Base-by-base conservation (phyloP, 2,329 filamentous ascomycete species). In the Penicillium sp. region DNA sequence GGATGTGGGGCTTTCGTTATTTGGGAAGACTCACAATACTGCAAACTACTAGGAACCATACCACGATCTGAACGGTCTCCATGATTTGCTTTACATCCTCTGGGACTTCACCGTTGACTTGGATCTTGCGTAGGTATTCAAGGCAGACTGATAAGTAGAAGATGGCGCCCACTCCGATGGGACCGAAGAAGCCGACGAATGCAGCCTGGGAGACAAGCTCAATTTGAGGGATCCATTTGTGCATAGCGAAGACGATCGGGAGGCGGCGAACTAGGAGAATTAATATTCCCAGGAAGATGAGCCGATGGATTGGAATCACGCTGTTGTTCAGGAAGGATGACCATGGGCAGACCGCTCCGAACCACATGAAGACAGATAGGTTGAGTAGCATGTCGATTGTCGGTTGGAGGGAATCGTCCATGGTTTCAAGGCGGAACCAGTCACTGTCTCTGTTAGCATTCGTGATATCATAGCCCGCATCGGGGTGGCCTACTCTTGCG, bases 351-450 rank as follows among this genome's bases (percentile, higher is more conserved):
- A 92, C 84, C 0, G 90, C 90, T 4, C 91, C 91, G 65, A 89
- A 93, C 91, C 91, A 97, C 73, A 96, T 84, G 71, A 97, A 97
- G 37, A 97, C 83, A 17, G 87, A 80, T 4, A 95, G 84, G 69
- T 97, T 97, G 55, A 97, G 86, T 2, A 97, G 80, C 91, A 96
- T 96, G 71, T 97, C 91, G 43, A 97, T 89, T 0, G 91, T 96
- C 0, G 91, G 91, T 69, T 97, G 91, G n/a, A 97, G 82, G 2
- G 89, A 92, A 71, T 97, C 93, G 63, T 96, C 92, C 64, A 88
- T 78, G 0, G 92, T 97, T 72, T 95, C 89, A 1, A 93, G 78
- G 0, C 92, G 88, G 74, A 96, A 97, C 91, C 90, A 95, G 73
- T 96, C 91, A 69, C 80, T 80, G 35, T n/a, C 26, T n/a, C 14